A percentile compares a stretch with the other conserved stretches of the same genome.
Evolutionary conservation across 805 yeast genomes (phyloP).

Genomic region (Saturnispora zaruensis): DNA sequence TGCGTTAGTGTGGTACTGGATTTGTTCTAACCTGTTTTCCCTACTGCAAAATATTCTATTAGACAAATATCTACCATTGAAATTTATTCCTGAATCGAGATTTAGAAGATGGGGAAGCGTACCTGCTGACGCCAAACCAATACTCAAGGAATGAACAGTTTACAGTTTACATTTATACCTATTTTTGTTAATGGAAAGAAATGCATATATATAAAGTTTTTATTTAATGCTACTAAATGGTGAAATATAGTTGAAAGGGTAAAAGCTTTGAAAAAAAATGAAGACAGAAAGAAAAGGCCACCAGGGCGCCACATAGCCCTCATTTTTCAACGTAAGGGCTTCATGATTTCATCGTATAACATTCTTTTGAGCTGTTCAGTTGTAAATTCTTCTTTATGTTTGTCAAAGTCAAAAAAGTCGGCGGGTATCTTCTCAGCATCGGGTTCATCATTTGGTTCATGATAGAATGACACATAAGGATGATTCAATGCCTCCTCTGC

Average conservation of each 20-base stretch:
- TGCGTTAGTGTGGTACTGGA: slow-evolving; percentile 82
- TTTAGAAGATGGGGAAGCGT: slow-evolving; percentile 13
- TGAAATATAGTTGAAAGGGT: not conserved
- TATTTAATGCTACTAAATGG: not conserved
- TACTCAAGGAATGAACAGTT: not conserved
- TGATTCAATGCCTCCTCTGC: slow-evolving; percentile 80
- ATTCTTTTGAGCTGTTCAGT: slow-evolving; percentile 68
- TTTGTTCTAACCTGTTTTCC: slow-evolving; percentile 74
- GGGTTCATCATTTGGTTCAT: slow-evolving; percentile 93
- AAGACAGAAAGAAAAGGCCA: not conserved
- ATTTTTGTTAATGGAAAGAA: not conserved
- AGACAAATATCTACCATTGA: slow-evolving; percentile 57
- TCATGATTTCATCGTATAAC: slow-evolving; percentile 77
- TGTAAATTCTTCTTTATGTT: slow-evolving; percentile 67
- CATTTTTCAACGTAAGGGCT: slow-evolving; percentile 25
- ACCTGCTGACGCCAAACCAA: slow-evolving; percentile 6
- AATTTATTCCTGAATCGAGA: slow-evolving; percentile 36
- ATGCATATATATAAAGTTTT: not conserved
- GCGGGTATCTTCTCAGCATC: slow-evolving; percentile 72
- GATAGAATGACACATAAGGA: slow-evolving; percentile 81
- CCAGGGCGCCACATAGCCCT: not conserved
- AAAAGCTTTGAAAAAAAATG: not conserved
- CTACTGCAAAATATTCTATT: slow-evolving; percentile 64
- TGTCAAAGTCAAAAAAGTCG: slow-evolving; percentile 85
- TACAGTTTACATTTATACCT: not conserved